Evolutionary conservation across 352 stramenopile species (phyloP).

Genomic region (Globisporangium nagaii): DNA sequence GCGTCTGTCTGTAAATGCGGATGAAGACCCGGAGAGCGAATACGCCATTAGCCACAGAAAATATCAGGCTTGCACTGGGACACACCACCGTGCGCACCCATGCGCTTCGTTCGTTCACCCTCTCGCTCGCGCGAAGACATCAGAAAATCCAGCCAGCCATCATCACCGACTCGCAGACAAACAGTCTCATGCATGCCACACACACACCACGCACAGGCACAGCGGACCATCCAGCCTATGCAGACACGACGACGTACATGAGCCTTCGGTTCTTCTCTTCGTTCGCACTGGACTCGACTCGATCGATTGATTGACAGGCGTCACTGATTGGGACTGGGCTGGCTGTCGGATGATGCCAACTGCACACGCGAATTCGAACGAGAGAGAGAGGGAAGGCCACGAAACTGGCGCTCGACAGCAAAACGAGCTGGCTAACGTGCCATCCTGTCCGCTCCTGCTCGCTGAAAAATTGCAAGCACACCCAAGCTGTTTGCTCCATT

Average conservation of each 20-base stretch:
- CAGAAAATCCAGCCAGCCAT: too few relatives aligned
- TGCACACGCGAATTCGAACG: background rate
- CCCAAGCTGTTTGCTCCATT: background rate
- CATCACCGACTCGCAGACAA: background rate
- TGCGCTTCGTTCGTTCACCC: too few relatives aligned
- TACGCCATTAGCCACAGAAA: too few relatives aligned
- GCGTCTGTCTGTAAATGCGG: constrained; percentile 1
- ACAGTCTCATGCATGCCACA: background rate
- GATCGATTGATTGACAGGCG: background rate
- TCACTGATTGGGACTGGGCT: too few relatives aligned
- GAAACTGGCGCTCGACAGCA: background rate
- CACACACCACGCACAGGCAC: too few relatives aligned
- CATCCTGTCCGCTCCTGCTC: background rate
- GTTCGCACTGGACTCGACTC: background rate
- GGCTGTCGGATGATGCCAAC: too few relatives aligned
- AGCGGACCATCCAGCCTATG: too few relatives aligned
- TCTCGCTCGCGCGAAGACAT: too few relatives aligned
- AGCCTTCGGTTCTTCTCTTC: background rate
- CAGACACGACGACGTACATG: background rate
- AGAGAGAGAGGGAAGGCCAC: background rate
- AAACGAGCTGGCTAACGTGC: background rate
- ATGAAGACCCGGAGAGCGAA: too few relatives aligned
- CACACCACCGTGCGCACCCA: too few relatives aligned
- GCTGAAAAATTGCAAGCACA: background rate
- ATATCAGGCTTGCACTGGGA: background rate